Evolutionary conservation across 1,284 basidiomycete genomes (phyloP).

Genomic region (Thelephora terrestris): DNA sequence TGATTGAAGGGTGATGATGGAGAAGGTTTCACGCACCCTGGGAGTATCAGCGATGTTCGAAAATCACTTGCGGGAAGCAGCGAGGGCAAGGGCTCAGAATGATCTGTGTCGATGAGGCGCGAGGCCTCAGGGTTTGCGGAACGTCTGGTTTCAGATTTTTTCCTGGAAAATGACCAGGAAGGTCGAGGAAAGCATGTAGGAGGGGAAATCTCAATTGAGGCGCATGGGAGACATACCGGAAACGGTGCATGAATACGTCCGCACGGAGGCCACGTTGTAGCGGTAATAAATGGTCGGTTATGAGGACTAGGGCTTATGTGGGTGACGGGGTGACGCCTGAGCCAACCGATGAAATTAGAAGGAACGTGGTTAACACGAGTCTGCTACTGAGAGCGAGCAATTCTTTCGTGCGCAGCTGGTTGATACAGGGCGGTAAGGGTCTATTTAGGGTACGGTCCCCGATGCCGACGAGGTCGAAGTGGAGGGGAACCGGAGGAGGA

Average conservation of each 20-base stretch:
- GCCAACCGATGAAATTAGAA: conserved; percentile 31
- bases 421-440: too few species aligned
- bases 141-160: conserved; percentile 57
- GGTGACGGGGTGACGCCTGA: conserved; percentile 9
- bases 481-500: too few species aligned
- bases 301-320: conserved; percentile 6
- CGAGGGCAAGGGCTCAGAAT: conserved; percentile 33
- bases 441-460: too few species aligned
- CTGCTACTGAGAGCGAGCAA: background rate
- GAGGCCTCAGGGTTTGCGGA: conserved; percentile 28
- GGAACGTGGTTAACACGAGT: conserved; percentile 73
- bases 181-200: conserved; percentile 16
- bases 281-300: conserved; percentile 14
- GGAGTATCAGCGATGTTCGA: conserved; percentile 72
- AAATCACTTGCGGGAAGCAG: conserved; percentile 65
- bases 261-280: conserved; percentile 9
- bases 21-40: conserved; percentile 49
- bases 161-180: conserved; percentile 30
- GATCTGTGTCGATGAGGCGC: conserved; percentile 19
- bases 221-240: conserved; percentile 49
- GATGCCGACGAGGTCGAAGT: too few species aligned
- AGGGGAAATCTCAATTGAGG: conserved; percentile 13
- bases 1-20: conserved; percentile 5
- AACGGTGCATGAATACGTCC: conserved; percentile 53
- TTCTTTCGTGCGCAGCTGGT: too few species aligned